Conservation (phyloP, 345 rosid genomes). For the Viola odorata region DNA sequence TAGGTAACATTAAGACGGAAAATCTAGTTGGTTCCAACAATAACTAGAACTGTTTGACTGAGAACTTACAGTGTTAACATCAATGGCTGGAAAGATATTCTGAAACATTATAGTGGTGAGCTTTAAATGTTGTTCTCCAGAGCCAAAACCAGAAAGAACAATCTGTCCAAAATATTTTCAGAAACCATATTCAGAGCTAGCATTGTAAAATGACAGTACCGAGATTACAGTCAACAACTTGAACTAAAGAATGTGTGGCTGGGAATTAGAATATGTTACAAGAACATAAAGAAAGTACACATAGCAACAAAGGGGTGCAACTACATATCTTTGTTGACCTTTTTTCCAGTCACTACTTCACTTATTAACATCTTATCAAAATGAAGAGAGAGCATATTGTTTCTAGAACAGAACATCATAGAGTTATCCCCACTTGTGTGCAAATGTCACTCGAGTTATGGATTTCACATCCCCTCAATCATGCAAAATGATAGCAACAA, state of each 20-base stretch:
- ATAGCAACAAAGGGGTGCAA: neutral
- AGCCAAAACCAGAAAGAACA: slow-evolving; percentile 89
- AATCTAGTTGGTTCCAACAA: slow-evolving; percentile 9
- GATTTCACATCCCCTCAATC: neutral
- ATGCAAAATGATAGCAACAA: neutral
- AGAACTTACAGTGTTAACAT: slow-evolving; percentile 75
- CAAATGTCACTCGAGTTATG: neutral
- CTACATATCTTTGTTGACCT: too few relatives aligned
- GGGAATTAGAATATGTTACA: neutral
- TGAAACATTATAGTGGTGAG: slow-evolving; percentile 86
- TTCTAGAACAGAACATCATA: neutral
- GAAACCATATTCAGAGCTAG: neutral
- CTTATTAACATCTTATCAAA: neutral
- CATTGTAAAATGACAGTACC: neutral
- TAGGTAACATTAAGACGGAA: slow-evolving; percentile 14
- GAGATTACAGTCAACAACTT: neutral
- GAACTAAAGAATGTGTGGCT: too few relatives aligned
- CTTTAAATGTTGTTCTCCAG: slow-evolving; percentile 80
- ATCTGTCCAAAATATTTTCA: slow-evolving; percentile 44
- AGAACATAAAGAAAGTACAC: neutral
- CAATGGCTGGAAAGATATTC: slow-evolving; percentile 92
- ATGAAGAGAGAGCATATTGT: neutral
- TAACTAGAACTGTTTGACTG: neutral
- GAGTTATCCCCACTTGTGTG: neutral
- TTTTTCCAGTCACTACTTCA: too few relatives aligned